Evolutionary conservation across 257 asterid species (phyloP).

Genomic region (Pogostemon cablin): DNA sequence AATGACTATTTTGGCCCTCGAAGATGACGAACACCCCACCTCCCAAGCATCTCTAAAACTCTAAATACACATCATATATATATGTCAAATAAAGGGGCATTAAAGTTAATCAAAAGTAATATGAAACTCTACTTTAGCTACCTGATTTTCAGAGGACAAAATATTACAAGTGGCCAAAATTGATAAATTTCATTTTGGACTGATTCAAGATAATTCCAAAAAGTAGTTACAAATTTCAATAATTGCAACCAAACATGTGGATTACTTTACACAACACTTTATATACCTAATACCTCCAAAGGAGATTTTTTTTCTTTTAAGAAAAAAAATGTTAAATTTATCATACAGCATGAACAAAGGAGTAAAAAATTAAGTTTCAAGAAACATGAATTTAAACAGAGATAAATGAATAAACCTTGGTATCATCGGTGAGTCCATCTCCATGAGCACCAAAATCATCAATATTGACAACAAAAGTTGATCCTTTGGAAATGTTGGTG

Average conservation of each 20-base stretch:
- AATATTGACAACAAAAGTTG: slow-evolving; percentile 37
- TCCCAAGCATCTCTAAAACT: slow-evolving; percentile 61
- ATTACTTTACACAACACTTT: no score
- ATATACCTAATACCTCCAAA: no score
- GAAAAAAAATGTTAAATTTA: no score
- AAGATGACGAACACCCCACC: slow-evolving; percentile 55
- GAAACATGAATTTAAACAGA: not conserved
- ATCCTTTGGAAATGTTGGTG: slow-evolving; percentile 33
- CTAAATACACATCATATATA: slow-evolving; percentile 36
- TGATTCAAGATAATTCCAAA: not conserved
- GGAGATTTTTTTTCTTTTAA: no score
- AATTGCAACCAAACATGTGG: no score
- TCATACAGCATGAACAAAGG: not conserved
- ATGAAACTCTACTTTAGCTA: not conserved
- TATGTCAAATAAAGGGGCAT: no score
- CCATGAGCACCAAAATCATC: slow-evolving; percentile 70
- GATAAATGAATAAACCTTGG: slow-evolving; percentile 41
- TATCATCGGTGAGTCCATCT: slow-evolving; percentile 62
- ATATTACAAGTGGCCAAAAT: not conserved
- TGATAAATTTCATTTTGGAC: not conserved
- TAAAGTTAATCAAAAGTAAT: no score
- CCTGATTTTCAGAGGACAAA: not conserved
- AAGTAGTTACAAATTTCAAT: not conserved
- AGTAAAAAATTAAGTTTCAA: not conserved
- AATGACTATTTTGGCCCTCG: slow-evolving; percentile 48